Base-by-base conservation (phyloP, 2,329 filamentous ascomycete species). In the Colletotrichum spaethianum region DNA sequence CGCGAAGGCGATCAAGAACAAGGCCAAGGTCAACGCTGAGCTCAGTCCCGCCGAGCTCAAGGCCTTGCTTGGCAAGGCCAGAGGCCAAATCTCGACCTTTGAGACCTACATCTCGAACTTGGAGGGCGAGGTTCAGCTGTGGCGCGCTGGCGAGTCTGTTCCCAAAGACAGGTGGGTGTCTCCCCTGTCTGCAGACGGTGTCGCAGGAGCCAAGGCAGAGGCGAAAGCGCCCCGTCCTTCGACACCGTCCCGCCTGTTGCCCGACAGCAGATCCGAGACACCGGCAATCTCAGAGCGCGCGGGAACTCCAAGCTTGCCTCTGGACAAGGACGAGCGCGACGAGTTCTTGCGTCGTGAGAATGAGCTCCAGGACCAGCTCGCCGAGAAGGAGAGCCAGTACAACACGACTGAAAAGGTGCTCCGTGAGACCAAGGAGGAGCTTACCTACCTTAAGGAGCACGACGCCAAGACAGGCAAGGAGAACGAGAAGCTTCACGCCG, bases 1-100 rank as follows among this genome's bases (percentile, higher is more conserved):
- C 81, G 96, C 96, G 70, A 99, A 99, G 87, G 94, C 94, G 0
- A 99, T 99, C 87, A 98, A 98, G 92, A 98, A 98, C 87, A 98
- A 98, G 89, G 96, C 96, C 83, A 99, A 98, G 92, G 93, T 99
- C 89, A 99, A 99, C 81, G 95, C 96, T 56, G 96, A 99, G 83
- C 90, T 99, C 78, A 98, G 96, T 79, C 96, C 96, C 56, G 91
- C 95, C 16, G 96, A 99, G 83, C 91, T 99, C 86, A 99, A 98
- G 85, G 89, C 92, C 61, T 89, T 98, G 79, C 91, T 99, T 80
- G 95, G 94, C 84, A 98, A 98, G 83, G 94, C 95, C 18, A 95
- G 98, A 83, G 91, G 90, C 63, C 95, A 98, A 81, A 92, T 96
- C 75, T 94, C 93, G 28, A 95, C 91, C 20, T 98, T 97, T 81